A percentile compares a stretch with the other conserved stretches of the same genome.
Conservation (phyloP, 2,329 filamentous ascomycete genomes). For the Fusarium secorum region DNA sequence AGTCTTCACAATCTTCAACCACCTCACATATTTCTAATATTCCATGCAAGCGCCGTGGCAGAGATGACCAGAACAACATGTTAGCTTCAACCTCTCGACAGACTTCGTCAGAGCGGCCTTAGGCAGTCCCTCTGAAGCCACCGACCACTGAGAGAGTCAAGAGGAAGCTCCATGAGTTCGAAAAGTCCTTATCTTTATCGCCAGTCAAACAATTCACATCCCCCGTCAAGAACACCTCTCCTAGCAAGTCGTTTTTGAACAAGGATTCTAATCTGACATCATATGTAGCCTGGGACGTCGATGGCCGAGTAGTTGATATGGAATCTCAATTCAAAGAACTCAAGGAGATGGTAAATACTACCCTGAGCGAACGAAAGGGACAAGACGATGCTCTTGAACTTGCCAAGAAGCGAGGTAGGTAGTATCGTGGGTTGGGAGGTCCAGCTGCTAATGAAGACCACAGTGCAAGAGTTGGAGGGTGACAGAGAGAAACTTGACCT, state of each 20-base stretch:
- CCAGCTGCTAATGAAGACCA: not conserved
- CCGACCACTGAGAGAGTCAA: slow-evolving; percentile 43
- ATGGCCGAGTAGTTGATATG: slow-evolving; percentile 77
- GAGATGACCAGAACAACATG: slow-evolving; percentile 31
- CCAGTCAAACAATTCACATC: slow-evolving; percentile 48
- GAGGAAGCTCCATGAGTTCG: slow-evolving; percentile 45
- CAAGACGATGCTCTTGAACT: slow-evolving; percentile 78
- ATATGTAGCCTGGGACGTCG: slow-evolving; percentile 79
- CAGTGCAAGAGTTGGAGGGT: slow-evolving; percentile 59
- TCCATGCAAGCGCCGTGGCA: slow-evolving; percentile 41
- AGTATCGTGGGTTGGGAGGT: rapidly evolving
- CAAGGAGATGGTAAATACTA: slow-evolving; percentile 74
- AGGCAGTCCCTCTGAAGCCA: slow-evolving; percentile 48
- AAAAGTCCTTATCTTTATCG: slow-evolving; percentile 43
- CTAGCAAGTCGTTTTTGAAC: slow-evolving; percentile 66
- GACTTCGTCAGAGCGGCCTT: slow-evolving; percentile 40
- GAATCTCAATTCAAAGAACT: slow-evolving; percentile 77
- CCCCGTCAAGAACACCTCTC: slow-evolving; percentile 54
- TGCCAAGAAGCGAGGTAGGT: slow-evolving; percentile 77
- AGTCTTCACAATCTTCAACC: slow-evolving; percentile 37
- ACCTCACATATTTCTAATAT: slow-evolving; percentile 39
- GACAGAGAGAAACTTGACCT: slow-evolving; percentile 56
- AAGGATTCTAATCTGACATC: slow-evolving; percentile 75
- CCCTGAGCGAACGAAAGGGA: slow-evolving; percentile 71
- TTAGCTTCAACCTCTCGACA: slow-evolving; percentile 11